Base-by-base conservation (phyloP, 2,329 filamentous ascomycete species). In the Biscogniauxia marginata region DNA sequence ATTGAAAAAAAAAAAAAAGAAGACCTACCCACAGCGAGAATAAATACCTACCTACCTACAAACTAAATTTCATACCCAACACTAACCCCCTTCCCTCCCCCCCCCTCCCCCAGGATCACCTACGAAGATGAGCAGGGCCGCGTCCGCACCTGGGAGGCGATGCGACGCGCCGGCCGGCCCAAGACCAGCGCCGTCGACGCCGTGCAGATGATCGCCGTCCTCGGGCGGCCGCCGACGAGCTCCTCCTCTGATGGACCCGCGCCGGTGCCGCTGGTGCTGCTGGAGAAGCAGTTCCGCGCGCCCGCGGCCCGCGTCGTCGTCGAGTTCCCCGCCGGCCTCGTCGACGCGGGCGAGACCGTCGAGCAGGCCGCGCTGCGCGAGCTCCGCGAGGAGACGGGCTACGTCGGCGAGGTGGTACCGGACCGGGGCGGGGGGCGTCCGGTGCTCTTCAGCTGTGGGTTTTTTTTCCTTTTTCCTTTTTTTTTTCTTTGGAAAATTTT, bases 221-320 rank as follows among this genome's bases (percentile, higher is more conserved):
- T 65, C 2, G 58, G 67, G 45, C 61, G 55, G 51, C 55, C 59
- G n/a, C n/a, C n/a, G n/a, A n/a, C n/a, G n/a, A n/a, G 24, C 24
- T 25, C 24, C 24, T 25, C 6, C 24, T 25, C 24, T 25, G 6
- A 6, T 25, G 24, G 6, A 25, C 11, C 24, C 11, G 24, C 6
- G 54, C 49, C 0, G 66, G 65, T 9, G 11, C 68, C 73, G 3
- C 63, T 70, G 45, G 30, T 74, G 8, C 60, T 75, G 16, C 65
- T 75, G 5, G 73, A 75, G 59, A 74, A 74, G 51, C 73, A 75
- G 49, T 75, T 73, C 55, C 67, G 73, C 7, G 68, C 73, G 1
- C 73, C 73, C 7, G 69, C 73, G 2, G 71, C 68, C n/a, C 72
- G 71, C 53, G 61, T 73, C n/a, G 72, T 72, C 5, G 63, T 75